phyloP scores from a whole-genome alignment of 129 eudicot genomes.

The Escallonia herrerae region DNA sequence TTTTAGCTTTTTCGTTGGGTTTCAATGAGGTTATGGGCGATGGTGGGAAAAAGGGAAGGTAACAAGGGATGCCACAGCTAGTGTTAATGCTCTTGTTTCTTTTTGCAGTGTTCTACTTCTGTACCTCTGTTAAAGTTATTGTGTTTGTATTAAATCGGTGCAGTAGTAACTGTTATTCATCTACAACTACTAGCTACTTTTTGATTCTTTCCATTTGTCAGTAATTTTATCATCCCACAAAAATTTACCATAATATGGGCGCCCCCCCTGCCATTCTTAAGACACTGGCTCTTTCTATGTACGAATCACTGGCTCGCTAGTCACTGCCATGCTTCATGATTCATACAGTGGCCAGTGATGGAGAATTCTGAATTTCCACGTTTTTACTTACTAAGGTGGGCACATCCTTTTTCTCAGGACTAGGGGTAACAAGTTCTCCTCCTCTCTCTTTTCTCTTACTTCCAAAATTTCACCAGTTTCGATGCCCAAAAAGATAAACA shows the following conservation, averaged over 20 bases:
- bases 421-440: background rate
- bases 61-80: background rate
- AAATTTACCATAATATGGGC: no score
- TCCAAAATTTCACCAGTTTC: constrained; percentile 4
- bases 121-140: constrained; percentile 32
- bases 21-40: constrained; percentile 18
- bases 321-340: background rate
- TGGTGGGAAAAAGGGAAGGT: background rate
- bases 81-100: constrained; percentile 19
- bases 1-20: constrained; percentile 43
- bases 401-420: constrained; percentile 4
- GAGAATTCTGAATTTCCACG: constrained; percentile 15
- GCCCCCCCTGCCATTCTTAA: background rate
- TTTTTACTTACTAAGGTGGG: background rate
- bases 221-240: no score
- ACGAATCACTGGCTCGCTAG: background rate
- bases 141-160: constrained; percentile 29
- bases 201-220: background rate
- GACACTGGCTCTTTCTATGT: background rate
- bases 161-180: constrained; percentile 10
- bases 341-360: background rate
- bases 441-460: constrained; percentile 2
- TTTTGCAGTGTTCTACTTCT: constrained; percentile 20
- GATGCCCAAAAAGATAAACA: constrained; percentile 13
- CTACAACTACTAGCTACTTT: constrained; percentile 7